Percentiles rank a stretch among this genome's conserved stretches.
Conservation (phyloP, 306 rosid species). For the Inga laurina region DNA sequence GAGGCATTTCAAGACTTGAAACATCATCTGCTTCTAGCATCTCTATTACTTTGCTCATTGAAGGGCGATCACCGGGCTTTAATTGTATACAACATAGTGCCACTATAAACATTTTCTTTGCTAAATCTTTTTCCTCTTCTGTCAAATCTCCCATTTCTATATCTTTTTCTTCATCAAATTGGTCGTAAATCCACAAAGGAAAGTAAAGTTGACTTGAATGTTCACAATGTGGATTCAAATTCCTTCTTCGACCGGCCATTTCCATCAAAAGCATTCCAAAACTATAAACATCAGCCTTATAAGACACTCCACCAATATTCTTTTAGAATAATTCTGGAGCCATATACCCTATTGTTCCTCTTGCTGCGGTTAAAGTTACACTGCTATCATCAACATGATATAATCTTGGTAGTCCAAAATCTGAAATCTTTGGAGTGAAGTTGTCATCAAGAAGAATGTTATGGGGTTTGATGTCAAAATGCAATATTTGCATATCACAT, state of each 20-base stretch:
- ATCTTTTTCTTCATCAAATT: not conserved
- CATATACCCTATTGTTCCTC: conserved; percentile 30
- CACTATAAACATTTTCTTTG: conserved; percentile 26
- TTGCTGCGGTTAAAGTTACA: conserved; percentile 20
- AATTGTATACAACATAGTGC: conserved; percentile 42
- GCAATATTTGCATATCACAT: conserved; percentile 25
- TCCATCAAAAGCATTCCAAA: conserved; percentile 34
- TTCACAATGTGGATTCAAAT: not conserved
- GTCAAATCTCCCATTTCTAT: conserved; percentile 2
- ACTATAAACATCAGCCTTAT: conserved; percentile 34
- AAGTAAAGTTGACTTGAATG: conserved; percentile 27
- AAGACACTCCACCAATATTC: conserved; percentile 21
- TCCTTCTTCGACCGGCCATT: conserved; percentile 8
- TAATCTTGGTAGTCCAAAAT: conserved; percentile 20
- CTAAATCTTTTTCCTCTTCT: not conserved
- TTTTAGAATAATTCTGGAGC: conserved; percentile 26
- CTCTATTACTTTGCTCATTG: conserved; percentile 31
- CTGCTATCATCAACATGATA: not conserved
- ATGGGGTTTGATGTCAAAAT: conserved; percentile 33
- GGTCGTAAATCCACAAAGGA: conserved; percentile 11
- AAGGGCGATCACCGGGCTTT: conserved; percentile 28
- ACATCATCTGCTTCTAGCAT: conserved; percentile 28
- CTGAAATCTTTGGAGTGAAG: not conserved
- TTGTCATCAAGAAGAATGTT: conserved; percentile 21
- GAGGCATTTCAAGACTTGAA: conserved; percentile 24